Conservation (phyloP, 805 yeast genomes). For the Kazachstania kunashirensis region DNA sequence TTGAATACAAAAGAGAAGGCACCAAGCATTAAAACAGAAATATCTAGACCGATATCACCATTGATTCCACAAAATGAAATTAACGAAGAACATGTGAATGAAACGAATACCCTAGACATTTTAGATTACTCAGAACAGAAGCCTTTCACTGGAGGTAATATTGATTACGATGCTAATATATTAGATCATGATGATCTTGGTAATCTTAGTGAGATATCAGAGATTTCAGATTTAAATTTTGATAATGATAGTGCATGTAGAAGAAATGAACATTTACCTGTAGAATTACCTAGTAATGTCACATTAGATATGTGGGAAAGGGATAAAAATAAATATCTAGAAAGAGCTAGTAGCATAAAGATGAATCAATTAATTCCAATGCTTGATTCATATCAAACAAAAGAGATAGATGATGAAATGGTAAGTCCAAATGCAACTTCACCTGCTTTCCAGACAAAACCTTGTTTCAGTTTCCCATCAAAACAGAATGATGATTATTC, state of each 20-base stretch:
- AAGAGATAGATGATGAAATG: not conserved
- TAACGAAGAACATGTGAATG: not conserved
- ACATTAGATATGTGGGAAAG: slow-evolving; percentile 22
- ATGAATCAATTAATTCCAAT: slow-evolving; percentile 13
- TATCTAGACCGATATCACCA: slow-evolving; percentile 5
- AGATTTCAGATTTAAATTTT: slow-evolving; percentile 2
- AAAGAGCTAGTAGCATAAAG: slow-evolving; percentile 12
- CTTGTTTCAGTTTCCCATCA: slow-evolving; percentile 17
- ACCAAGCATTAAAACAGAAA: not conserved
- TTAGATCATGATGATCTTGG: not conserved
- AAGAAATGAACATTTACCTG: not conserved
- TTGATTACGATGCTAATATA: not conserved
- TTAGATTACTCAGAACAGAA: no score
- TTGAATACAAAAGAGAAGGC: not conserved
- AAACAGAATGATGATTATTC: slow-evolving; percentile 2
- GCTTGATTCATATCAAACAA: not conserved
- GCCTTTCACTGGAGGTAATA: no score
- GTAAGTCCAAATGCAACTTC: not conserved
- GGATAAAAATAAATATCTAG: slow-evolving; percentile 10
- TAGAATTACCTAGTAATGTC: slow-evolving; percentile 13
- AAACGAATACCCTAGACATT: no score
- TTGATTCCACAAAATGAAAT: slow-evolving; percentile 6
- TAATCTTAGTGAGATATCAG: not conserved
- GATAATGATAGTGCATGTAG: not conserved
- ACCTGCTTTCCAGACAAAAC: slow-evolving; percentile 6